Conservation (phyloP, 228 moss, liverwort and hornwort genomes). For the Sphagnum fallax region DNA sequence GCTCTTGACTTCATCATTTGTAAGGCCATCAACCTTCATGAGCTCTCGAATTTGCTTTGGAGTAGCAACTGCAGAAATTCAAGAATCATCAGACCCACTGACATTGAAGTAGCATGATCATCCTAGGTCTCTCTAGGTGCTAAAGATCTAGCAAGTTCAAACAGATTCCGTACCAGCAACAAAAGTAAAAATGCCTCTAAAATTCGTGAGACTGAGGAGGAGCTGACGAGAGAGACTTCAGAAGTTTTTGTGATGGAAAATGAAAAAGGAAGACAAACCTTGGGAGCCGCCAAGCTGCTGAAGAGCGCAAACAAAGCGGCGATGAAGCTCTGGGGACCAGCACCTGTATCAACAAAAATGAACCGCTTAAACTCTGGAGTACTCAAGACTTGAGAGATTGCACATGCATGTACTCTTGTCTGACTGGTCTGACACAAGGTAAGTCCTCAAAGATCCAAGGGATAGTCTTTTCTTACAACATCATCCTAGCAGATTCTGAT, state of each 20-base stretch:
- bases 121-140: too few relatives aligned
- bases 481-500: too few relatives aligned
- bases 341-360: constrained; percentile 31
- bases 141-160: too few relatives aligned
- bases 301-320: constrained; percentile 83
- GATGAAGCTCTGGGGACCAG: constrained; percentile 98
- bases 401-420: too few relatives aligned
- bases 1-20: constrained; percentile 99
- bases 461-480: too few relatives aligned
- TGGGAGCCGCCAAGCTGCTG: constrained; percentile 95
- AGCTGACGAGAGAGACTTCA: background rate
- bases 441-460: too few relatives aligned
- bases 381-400: too few relatives aligned
- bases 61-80: constrained; percentile 59
- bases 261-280: constrained; percentile 19
- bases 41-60: constrained; percentile 96
- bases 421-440: too few relatives aligned
- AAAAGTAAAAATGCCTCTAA: background rate
- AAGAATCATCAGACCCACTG: background rate
- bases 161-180: background rate
- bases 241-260: background rate
- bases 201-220: background rate
- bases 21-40: constrained; percentile 99
- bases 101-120: too few relatives aligned
- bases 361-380: too few relatives aligned